These are phyloP conservation scores for Aspergillus hortae DNA, from an alignment of 2,329 filamentous ascomycete species.

Conservation along the genomic window DNA sequence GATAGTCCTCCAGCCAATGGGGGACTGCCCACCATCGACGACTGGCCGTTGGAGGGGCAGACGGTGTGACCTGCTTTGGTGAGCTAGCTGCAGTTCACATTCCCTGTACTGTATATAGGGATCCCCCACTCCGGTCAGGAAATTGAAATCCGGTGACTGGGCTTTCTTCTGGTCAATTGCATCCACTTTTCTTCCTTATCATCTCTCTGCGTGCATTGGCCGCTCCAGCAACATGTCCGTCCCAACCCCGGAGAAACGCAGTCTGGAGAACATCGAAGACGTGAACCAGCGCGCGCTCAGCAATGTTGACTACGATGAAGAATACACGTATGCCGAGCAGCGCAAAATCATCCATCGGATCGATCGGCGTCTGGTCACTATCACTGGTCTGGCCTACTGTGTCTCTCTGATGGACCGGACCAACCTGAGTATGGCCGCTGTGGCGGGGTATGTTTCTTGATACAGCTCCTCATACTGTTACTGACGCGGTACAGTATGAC, in stretches of 20 bases:
- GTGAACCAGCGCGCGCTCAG: conserved; percentile 8
- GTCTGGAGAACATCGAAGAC: conserved; percentile 13
- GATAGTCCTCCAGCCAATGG: neutral
- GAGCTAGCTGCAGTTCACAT: too few relatives aligned
- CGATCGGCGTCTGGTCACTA: conserved; percentile 62
- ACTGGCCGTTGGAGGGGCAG: too few relatives aligned
- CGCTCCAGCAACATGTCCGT: neutral
- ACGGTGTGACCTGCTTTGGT: too few relatives aligned
- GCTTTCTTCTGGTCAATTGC: neutral
- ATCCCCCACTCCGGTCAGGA: too few relatives aligned
- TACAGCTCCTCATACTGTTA: conserved; percentile 55
- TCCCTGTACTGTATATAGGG: too few relatives aligned
- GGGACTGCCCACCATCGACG: too few relatives aligned
- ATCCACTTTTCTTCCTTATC: neutral
- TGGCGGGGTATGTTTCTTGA: conserved; percentile 60
- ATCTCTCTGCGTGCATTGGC: neutral
- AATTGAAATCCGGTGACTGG: too few relatives aligned
- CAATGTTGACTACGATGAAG: conserved; percentile 17
- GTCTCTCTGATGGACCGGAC: conserved; percentile 75
- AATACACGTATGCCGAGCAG: conserved; percentile 61
- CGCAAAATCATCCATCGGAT: conserved; percentile 65
- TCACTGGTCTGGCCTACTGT: conserved; percentile 66
- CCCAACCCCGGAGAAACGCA: conserved; percentile 1
- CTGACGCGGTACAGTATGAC: conserved; percentile 51
- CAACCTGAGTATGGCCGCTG: conserved; percentile 65